Base-by-base conservation (phyloP, 306 rosid species). In the Corylus avellana region DNA sequence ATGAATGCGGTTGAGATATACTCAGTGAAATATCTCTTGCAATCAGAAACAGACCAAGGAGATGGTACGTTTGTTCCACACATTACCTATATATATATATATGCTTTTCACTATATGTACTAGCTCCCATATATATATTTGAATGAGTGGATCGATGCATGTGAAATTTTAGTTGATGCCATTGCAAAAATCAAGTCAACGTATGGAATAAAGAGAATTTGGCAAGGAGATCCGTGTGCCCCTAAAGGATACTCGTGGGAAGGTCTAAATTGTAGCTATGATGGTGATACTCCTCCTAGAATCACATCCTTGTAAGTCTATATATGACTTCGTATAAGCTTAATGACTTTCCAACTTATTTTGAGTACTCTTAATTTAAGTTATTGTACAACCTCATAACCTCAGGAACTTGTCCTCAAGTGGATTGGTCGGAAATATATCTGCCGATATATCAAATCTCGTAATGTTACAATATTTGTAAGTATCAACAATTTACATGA, bases 151-250 rank as follows among this genome's bases (percentile, higher is more conserved):
- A 39, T 39, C 4, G 1, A 13, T 63, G 22, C 69, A 13, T 63
- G 0, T 48, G n/a, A 37, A 55, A 64, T 71, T 25, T 66, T 14
- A 92, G 97, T 85, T 78, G 87, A 63, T 77, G 90, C 94, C 5
- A 82, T 88, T 29, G 73, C 75, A 61, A 90, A 47, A 51, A 88
- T 90, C 76, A 88, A 92, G 87, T 80, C 55, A 22, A 56, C 76
- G 47, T 92, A 92, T 73, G 70, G 71, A 29, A 62, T 89, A 75
- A 58, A 16, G 8, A 88, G 64, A 75, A 81, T 82, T 76, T 89
- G 92, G 97, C 80, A 86, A 71, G 92, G 90, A 81, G 91, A 91
- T 81, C 96, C 96, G 29, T 91, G 93, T 37, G 73, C 37, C 27
- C 96, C 93, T 0, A 48, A 48, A 58, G 49, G 13, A 10, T 86